Percentiles rank a stretch among this genome's conserved stretches.
These are phyloP conservation scores for Penicillium corylophilum DNA, from an alignment of 2,329 filamentous ascomycete species.

Conservation along the genomic window DNA sequence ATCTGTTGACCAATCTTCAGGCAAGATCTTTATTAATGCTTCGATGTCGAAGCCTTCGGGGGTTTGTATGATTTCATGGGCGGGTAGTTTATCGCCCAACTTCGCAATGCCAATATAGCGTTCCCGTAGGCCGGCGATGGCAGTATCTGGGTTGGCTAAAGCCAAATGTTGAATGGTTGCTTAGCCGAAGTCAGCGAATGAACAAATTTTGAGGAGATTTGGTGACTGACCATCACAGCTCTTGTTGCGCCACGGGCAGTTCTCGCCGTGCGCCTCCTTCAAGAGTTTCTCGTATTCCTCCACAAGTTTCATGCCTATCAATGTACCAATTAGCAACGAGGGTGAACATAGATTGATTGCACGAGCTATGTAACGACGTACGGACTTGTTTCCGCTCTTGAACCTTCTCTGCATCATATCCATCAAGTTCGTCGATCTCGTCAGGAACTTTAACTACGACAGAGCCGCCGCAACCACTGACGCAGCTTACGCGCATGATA, in stretches of 20 bases:
- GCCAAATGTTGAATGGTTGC: conserved; percentile 66
- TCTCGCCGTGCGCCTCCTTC: conserved; percentile 70
- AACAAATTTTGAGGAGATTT: background rate
- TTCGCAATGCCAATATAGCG: conserved; percentile 61
- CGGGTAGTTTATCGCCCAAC: conserved; percentile 40
- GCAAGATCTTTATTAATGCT: conserved; percentile 29
- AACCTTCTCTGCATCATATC: conserved; percentile 44
- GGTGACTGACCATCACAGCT: conserved; percentile 75
- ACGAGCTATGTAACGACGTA: conserved; percentile 26
- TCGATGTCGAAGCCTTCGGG: conserved; percentile 36
- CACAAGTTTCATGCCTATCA: conserved; percentile 62
- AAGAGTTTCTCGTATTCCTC: conserved; percentile 74
- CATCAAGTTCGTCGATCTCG: conserved; percentile 58
- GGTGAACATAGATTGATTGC: background rate
- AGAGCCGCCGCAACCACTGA: conserved; percentile 76
- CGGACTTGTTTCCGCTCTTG: conserved; percentile 45
- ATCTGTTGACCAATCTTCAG: conserved; percentile 25
- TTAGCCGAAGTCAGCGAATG: conserved; percentile 28
- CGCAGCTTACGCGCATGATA: conserved; percentile 79
- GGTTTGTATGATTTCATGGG: conserved; percentile 29
- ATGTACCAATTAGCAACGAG: conserved; percentile 18
- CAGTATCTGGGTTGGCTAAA: conserved; percentile 60
- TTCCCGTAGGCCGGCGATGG: conserved; percentile 58
- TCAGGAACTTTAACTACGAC: conserved; percentile 75
- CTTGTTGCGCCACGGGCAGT: conserved; percentile 80